Evolutionary conservation across 2,329 filamentous ascomycete species (phyloP).

Genomic region (Ascochyta fabae): DNA sequence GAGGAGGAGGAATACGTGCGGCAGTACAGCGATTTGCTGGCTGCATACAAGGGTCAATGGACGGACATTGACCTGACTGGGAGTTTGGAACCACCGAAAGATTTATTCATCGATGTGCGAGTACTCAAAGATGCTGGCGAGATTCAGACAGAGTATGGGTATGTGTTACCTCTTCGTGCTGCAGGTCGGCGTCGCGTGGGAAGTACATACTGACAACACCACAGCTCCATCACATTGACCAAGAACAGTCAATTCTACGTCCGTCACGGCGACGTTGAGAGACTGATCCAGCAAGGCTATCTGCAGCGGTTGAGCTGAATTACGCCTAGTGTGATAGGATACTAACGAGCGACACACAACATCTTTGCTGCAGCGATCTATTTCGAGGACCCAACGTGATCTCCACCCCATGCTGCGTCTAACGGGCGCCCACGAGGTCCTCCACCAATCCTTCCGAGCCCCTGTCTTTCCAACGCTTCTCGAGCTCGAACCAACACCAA

Average conservation of each 20-base stretch:
- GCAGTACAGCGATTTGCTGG: constrained; percentile 87
- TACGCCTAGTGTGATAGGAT: no score
- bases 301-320: constrained; percentile 83
- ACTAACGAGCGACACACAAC: background rate
- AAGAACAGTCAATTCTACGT: constrained; percentile 99
- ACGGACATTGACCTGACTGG: constrained; percentile 96
- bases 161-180: constrained; percentile 49
- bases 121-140: constrained; percentile 97
- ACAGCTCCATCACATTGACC: constrained; percentile 88
- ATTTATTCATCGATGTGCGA: constrained; percentile 95
- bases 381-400: background rate
- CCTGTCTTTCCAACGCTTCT: background rate
- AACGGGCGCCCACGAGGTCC: constrained; percentile 1
- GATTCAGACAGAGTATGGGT: constrained; percentile 99
- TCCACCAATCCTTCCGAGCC: background rate
- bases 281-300: constrained; percentile 92
- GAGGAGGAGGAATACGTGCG: constrained; percentile 97
- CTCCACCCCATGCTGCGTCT: background rate
- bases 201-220: background rate
- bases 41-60: constrained; percentile 98
- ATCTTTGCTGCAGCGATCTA: background rate
- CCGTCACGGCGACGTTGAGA: constrained; percentile 91
- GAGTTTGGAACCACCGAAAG: constrained; percentile 88
- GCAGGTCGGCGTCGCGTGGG: background rate
- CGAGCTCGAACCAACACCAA: constrained; percentile 5